phyloP scores from a whole-genome alignment of 306 rosid species.

The Amphicarpaea edgeworthii region DNA sequence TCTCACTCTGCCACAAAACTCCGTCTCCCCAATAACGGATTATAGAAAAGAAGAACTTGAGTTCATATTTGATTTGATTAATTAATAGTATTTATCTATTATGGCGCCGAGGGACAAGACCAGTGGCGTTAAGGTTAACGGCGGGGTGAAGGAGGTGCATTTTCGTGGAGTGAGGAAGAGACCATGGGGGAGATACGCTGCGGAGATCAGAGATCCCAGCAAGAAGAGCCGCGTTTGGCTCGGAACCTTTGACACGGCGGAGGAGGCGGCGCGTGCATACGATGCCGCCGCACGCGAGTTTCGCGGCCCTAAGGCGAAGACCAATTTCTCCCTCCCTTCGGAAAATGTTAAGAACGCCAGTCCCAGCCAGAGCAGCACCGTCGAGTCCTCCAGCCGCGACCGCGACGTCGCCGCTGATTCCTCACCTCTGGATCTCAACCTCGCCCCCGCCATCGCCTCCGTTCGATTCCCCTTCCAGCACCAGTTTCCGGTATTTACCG shows the following conservation, averaged over 20 bases:
- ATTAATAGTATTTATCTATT: not conserved
- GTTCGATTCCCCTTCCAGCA: slow-evolving; percentile 68
- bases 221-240: slow-evolving; percentile 99
- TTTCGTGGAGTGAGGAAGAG: slow-evolving; percentile 95
- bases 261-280: slow-evolving; percentile 94
- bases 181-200: slow-evolving; percentile 99
- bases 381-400: slow-evolving; percentile 87
- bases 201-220: slow-evolving; percentile 93
- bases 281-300: slow-evolving; percentile 88
- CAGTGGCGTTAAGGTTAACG: slow-evolving; percentile 41
- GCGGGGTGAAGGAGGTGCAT: slow-evolving; percentile 73
- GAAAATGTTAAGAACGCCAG: slow-evolving; percentile 57
- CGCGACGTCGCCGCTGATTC: slow-evolving; percentile 70
- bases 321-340: slow-evolving; percentile 66
- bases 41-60: too few relatives aligned
- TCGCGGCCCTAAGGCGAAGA: slow-evolving; percentile 95
- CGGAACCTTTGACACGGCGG: slow-evolving; percentile 95
- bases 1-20: not conserved
- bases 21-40: not conserved
- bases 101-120: slow-evolving; percentile 90
- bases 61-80: too few relatives aligned
- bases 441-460: slow-evolving; percentile 47
- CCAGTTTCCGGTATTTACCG: slow-evolving; percentile 45
- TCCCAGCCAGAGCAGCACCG: slow-evolving; percentile 97
- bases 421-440: slow-evolving; percentile 71